Conservation (phyloP, 2,329 filamentous ascomycete species). For the Ciborinia camelliae region DNA sequence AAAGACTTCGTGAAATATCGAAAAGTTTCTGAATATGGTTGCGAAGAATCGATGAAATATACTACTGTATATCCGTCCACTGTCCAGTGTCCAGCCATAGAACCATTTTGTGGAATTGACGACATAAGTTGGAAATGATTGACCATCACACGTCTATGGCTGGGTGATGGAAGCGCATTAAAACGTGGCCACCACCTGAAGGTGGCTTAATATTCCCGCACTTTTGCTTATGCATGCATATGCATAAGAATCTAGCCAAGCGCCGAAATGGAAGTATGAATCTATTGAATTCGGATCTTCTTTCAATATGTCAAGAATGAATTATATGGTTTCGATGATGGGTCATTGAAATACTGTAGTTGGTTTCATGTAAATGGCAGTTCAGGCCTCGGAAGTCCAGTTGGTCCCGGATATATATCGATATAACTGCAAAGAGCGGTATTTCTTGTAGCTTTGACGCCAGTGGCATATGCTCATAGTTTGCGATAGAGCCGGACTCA, state of each 20-base stretch:
- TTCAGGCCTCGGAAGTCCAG: constrained; percentile 3
- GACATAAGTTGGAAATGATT: neutral
- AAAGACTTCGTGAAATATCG: neutral
- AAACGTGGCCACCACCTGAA: constrained; percentile 5
- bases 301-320: neutral
- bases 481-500: neutral
- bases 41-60: neutral
- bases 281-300: neutral
- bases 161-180: neutral
- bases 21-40: neutral
- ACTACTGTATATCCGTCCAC: neutral
- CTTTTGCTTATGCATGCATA: neutral
- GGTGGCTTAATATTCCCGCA: constrained; percentile 7
- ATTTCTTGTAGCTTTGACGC: neutral
- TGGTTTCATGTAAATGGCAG: neutral
- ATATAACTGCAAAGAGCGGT: neutral
- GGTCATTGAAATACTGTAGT: neutral
- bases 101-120: neutral
- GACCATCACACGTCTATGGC: neutral
- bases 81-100: no score
- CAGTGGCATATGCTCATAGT: neutral
- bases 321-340: neutral
- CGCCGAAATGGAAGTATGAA: neutral
- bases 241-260: neutral
- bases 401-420: neutral